Evolutionary conservation across 2,329 filamentous ascomycete species (phyloP).

Genomic region (Trichoderma sp.): DNA sequence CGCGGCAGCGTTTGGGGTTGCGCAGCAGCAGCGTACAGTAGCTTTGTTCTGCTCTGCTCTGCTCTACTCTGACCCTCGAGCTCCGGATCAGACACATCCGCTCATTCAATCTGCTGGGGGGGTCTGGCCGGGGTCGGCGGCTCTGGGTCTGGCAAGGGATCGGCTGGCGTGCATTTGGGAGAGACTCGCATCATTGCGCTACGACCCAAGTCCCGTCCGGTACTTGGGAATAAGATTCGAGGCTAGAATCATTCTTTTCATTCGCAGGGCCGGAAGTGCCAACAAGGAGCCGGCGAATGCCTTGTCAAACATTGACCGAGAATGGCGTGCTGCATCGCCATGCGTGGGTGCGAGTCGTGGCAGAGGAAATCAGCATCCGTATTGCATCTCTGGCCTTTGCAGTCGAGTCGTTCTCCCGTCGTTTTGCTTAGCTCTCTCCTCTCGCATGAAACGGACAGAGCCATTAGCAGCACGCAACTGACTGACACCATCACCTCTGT

Average conservation of each 20-base stretch:
- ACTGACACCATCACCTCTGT: too few species aligned
- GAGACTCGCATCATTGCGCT: slow-evolving; percentile 19
- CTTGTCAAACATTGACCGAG: slow-evolving; percentile 4
- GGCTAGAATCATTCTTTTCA: background rate
- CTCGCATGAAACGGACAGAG: too few species aligned
- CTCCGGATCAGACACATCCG: background rate
- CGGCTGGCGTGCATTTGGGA: slow-evolving; percentile 18
- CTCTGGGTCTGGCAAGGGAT: background rate
- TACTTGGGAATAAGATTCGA: slow-evolving; percentile 4
- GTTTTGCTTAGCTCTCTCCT: too few species aligned
- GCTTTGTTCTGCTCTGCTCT: too few species aligned
- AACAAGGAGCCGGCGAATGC: background rate
- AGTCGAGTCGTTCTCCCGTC: too few species aligned
- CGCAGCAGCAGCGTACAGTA: too few species aligned
- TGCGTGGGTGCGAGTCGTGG: background rate
- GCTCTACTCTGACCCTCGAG: too few species aligned
- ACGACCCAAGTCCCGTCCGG: slow-evolving; percentile 8
- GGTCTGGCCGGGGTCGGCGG: background rate
- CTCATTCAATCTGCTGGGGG: too few species aligned
- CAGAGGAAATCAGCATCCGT: background rate
- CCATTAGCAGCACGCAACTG: too few species aligned
- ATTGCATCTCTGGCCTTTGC: background rate
- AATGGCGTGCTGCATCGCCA: slow-evolving; percentile 10
- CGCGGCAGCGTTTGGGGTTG: background rate
- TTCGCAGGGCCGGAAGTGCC: background rate